These are phyloP conservation scores for Colletotrichum siamense DNA, from an alignment of 2,329 filamentous ascomycete genomes.

Conservation along the genomic window DNA sequence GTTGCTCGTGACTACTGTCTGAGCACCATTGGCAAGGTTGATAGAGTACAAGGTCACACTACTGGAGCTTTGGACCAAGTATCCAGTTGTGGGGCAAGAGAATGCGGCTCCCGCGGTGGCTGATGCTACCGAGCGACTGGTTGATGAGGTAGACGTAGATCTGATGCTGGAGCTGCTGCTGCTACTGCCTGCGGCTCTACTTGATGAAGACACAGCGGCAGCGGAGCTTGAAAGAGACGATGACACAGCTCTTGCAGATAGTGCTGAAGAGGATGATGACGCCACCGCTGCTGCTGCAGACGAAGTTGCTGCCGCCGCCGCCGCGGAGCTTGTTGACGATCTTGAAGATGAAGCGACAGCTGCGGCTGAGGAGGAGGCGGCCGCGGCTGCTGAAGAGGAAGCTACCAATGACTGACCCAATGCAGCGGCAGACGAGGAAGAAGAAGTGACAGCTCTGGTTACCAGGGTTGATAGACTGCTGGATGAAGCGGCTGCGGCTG, in stretches of 20 bases:
- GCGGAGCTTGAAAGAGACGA: not conserved
- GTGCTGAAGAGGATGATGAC: not conserved
- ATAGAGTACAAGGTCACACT: slow-evolving; percentile 16
- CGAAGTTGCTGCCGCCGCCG: no score
- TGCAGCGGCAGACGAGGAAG: not conserved
- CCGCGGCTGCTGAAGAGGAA: not conserved
- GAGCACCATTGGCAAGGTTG: slow-evolving; percentile 15
- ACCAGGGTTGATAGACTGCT: not conserved
- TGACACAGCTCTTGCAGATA: not conserved
- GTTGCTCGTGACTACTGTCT: not conserved
- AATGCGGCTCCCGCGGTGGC: slow-evolving; percentile 5
- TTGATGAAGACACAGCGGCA: not conserved
- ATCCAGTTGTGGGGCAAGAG: slow-evolving; percentile 15
- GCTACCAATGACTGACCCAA: not conserved
- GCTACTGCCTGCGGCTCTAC: not conserved
- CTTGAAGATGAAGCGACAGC: not conserved
- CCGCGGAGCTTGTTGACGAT: not conserved
- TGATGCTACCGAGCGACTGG: not conserved
- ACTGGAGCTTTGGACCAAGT: slow-evolving; percentile 16
- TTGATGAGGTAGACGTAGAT: not conserved
- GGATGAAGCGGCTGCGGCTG: not conserved
- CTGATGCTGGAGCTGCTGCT: not conserved
- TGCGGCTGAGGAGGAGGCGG: not conserved
- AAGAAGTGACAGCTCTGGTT: not conserved
- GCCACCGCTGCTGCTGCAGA: not conserved